A percentile compares a stretch with the other conserved stretches of the same genome.
Evolutionary conservation across 2,329 filamentous ascomycete species (phyloP).

Genomic region (Neobulgaria alba): DNA sequence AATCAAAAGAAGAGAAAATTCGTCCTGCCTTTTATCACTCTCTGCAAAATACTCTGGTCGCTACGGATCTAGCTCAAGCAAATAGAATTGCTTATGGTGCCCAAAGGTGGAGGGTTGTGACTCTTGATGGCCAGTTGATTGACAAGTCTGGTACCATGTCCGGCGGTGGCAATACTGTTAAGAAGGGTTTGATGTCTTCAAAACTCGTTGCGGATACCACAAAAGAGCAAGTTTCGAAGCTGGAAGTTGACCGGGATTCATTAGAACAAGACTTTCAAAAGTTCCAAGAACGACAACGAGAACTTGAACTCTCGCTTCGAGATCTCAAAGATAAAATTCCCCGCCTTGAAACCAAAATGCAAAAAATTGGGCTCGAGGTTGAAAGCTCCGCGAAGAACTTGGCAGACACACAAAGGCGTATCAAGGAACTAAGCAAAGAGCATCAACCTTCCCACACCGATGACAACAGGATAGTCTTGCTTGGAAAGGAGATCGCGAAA

Average conservation of each 20-base stretch:
- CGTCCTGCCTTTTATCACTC: constrained; percentile 90
- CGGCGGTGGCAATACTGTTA: constrained; percentile 84
- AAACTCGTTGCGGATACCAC: constrained; percentile 82
- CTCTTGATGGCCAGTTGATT: constrained; percentile 87
- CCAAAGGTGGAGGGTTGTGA: constrained; percentile 91
- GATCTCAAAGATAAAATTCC: constrained; percentile 73
- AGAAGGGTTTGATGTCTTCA: constrained; percentile 92
- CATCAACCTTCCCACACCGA: constrained; percentile 75
- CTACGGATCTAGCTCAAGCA: constrained; percentile 85
- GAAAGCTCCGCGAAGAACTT: constrained; percentile 82
- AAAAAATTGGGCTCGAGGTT: constrained; percentile 82
- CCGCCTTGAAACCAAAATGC: constrained; percentile 77
- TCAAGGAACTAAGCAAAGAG: constrained; percentile 75
- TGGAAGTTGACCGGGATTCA: constrained; percentile 78
- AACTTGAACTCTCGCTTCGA: constrained; percentile 66
- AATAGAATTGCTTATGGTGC: constrained; percentile 95
- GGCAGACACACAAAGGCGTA: constrained; percentile 71
- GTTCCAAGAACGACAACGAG: constrained; percentile 76
- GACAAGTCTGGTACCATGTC: constrained; percentile 99
- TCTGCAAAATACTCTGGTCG: constrained; percentile 89
- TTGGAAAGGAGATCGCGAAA: constrained; percentile 70
- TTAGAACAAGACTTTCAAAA: constrained; percentile 75
- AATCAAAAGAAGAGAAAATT: constrained; percentile 80
- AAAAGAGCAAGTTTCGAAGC: constrained; percentile 79
- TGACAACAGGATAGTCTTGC: constrained; percentile 58